Base-by-base conservation (phyloP, 441 rosid genomes). In the Corymbia citriodora region DNA sequence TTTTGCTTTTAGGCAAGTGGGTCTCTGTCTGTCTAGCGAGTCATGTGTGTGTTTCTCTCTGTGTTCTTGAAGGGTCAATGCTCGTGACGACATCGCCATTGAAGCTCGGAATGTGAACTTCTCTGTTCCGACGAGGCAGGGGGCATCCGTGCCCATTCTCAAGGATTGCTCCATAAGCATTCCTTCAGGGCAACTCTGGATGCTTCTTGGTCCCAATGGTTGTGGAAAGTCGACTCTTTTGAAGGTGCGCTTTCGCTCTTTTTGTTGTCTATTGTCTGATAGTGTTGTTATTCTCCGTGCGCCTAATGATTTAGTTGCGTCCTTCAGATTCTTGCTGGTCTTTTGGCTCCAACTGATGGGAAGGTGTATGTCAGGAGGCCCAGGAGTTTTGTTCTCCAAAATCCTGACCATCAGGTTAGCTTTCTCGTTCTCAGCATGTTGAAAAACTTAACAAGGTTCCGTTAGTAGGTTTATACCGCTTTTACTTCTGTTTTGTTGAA, bases 161-260 rank as follows among this genome's bases (percentile, higher is more conserved):
- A 94, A 92, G 79, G 95, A 98, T 55, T 98, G 99, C 92, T 96
- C 99, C 33, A 90, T 98, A 89, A 93, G 90, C 15, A 92, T 98
- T 91, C 99, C 99, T 89, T 93, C 95, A 2, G 99, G 99, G 11
- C 95, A 96, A 87, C 92, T 98, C 68, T 97, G 99, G 99, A 97
- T 98, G 99, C 94, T 97, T 93, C 99, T 97, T 89, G 99, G 99
- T 23, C 99, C 99, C 82, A 98, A 98, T 91, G 99, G 99, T 17
- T 98, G 99, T 91, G 99, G 99, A 1, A 98, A 98, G 94, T 98
- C 99, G 85, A 98, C 99, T 53, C 98, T 97, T 93, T 94, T 98
- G 92, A 97, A 96, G 99, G 99, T 97, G 74, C 87, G 74, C 87
- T 31, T 57, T 36, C 54, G 48, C 45, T 36, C 23, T 55, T 21